These are phyloP conservation scores for Chamaecrista fasciculata DNA, from an alignment of 306 rosid species.

Conservation along the genomic window DNA sequence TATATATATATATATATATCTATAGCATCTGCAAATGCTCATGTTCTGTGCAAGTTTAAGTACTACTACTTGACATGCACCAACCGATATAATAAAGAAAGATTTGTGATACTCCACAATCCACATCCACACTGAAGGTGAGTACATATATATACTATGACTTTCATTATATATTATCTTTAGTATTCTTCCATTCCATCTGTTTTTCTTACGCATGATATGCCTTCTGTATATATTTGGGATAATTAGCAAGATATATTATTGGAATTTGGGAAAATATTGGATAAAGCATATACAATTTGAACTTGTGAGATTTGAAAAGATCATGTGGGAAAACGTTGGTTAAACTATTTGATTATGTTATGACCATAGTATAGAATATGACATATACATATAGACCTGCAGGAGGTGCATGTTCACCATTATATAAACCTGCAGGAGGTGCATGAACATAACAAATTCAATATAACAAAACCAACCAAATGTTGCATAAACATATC, in stretches of 20 bases:
- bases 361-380: constrained; percentile 10
- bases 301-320: constrained; percentile 6
- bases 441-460: too few species aligned
- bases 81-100: neutral
- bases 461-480: too few species aligned
- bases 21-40: constrained; percentile 20
- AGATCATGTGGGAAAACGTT: constrained; percentile 9
- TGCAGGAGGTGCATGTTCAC: too few species aligned
- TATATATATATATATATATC: too few species aligned
- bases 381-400: too few species aligned
- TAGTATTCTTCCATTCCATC: neutral
- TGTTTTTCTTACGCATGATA: too few species aligned
- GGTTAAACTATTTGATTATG: neutral
- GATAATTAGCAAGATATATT: too few species aligned
- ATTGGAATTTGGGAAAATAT: constrained; percentile 17
- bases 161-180: neutral
- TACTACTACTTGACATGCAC: too few species aligned
- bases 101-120: neutral
- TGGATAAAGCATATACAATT: too few species aligned
- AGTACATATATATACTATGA: neutral
- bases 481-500: neutral
- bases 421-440: too few species aligned
- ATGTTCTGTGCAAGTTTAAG: neutral
- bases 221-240: too few species aligned
- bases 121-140: constrained; percentile 30